Evolutionary conservation across 2,329 filamentous ascomycete genomes (phyloP), one percentile per base, ranked within the genome.

Genomic region (Talaromyces piceae): DNA sequence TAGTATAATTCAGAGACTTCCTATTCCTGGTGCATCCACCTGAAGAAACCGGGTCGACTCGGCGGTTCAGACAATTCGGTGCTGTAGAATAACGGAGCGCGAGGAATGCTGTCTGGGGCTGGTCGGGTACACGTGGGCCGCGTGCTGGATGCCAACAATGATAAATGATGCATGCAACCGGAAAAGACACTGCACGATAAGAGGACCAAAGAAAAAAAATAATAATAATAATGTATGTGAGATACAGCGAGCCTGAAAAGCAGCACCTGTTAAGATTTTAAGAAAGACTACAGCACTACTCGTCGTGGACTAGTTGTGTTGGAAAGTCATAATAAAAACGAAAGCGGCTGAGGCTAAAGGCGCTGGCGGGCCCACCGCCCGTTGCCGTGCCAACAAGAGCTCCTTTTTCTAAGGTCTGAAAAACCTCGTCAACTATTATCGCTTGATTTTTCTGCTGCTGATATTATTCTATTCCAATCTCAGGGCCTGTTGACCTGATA

Each of bases 351-450:
- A 43, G 23, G 22, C 39, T 43, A 43, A 43, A 25, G 39, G 7
- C 31, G 16, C n/a, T n/a, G n/a, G n/a, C 41, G n/a, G 33, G 33
- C 16, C 33, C 26, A 37, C 41, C 41, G 46, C 16, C 31, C 48
- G 58, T 60, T 60, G 59, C 59, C 55, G 57, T 56, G 59, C 56
- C 58, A 61, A 61, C 59, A 23, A 20, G 22, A 28, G 12, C 45
- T 28, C 25, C 18, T n/a, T n/a, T n/a, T n/a, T n/a, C n/a, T n/a
- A n/a, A n/a, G n/a, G n/a, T n/a, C n/a, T n/a, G n/a, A n/a, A n/a
- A n/a, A n/a, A n/a, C n/a, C n/a, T n/a, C n/a, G n/a, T n/a, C n/a
- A n/a, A n/a, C n/a, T n/a, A n/a, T n/a, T n/a, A n/a, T n/a, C n/a
- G n/a, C n/a, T n/a, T n/a, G n/a, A n/a, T n/a, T n/a, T n/a, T n/a